Evolutionary conservation across 2,329 filamentous ascomycete genomes (phyloP).

Genomic region (Monosporascus sp.): DNA sequence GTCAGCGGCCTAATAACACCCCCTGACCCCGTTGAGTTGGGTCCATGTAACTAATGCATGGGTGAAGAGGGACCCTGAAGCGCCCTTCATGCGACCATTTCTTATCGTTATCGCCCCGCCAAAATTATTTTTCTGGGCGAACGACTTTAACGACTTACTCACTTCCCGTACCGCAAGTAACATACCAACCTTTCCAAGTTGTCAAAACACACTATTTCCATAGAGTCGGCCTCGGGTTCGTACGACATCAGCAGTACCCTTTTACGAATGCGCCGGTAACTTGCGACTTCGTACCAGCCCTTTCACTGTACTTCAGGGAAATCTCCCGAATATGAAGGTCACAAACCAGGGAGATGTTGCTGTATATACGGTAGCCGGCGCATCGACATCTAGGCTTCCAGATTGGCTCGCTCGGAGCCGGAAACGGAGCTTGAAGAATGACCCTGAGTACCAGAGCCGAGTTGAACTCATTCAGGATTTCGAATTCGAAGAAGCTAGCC

Average conservation of each 20-base stretch:
- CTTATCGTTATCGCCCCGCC: constrained; percentile 5
- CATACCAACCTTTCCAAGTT: constrained; percentile 11
- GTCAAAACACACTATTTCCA: neutral
- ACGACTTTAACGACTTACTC: neutral
- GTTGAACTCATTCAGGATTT: constrained; percentile 96
- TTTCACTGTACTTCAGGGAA: neutral
- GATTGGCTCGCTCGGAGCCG: constrained; percentile 87
- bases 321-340: constrained; percentile 60
- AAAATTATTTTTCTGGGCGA: constrained; percentile 5
- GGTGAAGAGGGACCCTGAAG: neutral
- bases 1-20: too few relatives aligned
- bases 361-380: constrained; percentile 93
- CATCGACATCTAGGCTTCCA: constrained; percentile 79
- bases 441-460: constrained; percentile 86
- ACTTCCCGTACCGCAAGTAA: constrained; percentile 5
- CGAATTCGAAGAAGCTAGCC: constrained; percentile 92
- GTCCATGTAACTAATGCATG: too few relatives aligned
- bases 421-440: constrained; percentile 87
- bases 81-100: neutral
- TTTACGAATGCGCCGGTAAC: neutral
- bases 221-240: neutral
- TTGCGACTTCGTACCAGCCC: neutral
- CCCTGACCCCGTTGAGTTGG: too few relatives aligned
- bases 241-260: constrained; percentile 1
- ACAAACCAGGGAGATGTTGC: constrained; percentile 77